phyloP scores from a whole-genome alignment of 1,284 basidiomycete genomes.

The Sanguinoderma infundibulare region DNA sequence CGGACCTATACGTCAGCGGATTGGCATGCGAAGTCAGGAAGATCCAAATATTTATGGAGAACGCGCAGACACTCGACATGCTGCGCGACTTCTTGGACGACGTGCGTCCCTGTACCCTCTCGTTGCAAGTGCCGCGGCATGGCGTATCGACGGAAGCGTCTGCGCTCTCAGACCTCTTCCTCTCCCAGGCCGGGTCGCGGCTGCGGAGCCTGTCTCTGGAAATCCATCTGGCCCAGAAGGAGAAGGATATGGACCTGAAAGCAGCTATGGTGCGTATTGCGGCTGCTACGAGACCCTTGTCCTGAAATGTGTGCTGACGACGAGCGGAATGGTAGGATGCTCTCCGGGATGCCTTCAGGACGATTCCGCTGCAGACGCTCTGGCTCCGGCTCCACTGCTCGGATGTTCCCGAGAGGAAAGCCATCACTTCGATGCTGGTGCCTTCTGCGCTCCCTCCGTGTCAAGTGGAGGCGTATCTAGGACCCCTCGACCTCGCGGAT shows the following conservation, averaged over 20 bases:
- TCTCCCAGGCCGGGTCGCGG: neutral
- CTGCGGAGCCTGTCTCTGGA: neutral
- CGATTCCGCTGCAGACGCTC: too few relatives aligned
- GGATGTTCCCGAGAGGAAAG: too few relatives aligned
- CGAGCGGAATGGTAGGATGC: too few relatives aligned
- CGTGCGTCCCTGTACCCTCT: neutral
- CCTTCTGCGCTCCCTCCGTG: neutral
- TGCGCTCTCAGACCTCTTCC: neutral
- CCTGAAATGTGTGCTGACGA: too few relatives aligned
- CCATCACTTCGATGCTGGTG: neutral
- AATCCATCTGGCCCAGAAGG: neutral
- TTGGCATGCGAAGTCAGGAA: neutral
- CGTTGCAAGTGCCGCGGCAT: neutral
- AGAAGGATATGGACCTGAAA: neutral
- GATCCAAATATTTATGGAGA: neutral
- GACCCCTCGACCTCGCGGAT: neutral
- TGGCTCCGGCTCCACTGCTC: too few relatives aligned
- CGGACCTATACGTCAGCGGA: conserved; percentile 6
- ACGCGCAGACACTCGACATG: neutral
- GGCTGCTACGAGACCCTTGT: too few relatives aligned
- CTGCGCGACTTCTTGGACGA: neutral
- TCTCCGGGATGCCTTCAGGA: too few relatives aligned
- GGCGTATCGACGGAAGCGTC: neutral
- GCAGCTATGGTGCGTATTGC: neutral
- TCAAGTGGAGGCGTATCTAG: neutral